These are phyloP conservation scores for Fusarium subtropicale DNA, from an alignment of 2,329 filamentous ascomycete species.

Conservation along the genomic window DNA sequence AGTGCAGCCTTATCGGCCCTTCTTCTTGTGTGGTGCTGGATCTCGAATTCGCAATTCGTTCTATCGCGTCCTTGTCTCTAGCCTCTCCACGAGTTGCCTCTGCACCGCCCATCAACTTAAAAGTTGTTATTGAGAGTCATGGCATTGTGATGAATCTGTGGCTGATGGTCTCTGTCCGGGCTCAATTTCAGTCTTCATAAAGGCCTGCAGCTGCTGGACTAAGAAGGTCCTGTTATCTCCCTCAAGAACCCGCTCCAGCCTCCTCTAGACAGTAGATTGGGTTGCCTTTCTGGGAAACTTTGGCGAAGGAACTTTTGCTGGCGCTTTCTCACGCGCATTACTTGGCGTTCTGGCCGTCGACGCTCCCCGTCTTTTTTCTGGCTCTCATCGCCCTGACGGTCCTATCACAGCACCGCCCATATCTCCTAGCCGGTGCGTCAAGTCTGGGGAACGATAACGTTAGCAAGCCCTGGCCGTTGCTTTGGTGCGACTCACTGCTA, in stretches of 20 bases:
- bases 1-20: conserved; percentile 44
- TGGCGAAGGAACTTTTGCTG: conserved; percentile 57
- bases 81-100: conserved; percentile 21
- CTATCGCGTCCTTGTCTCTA: conserved; percentile 9
- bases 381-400: conserved; percentile 39
- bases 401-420: conserved; percentile 47
- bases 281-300: conserved; percentile 53
- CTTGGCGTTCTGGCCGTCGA: conserved; percentile 49
- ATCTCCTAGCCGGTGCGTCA: conserved; percentile 45
- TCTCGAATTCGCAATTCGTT: conserved; percentile 29
- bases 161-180: conserved; percentile 16
- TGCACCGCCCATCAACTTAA: conserved; percentile 20
- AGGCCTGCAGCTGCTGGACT: conserved; percentile 21
- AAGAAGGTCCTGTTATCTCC: conserved; percentile 45
- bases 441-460: conserved; percentile 53
- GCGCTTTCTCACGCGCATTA: conserved; percentile 51
- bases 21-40: conserved; percentile 36
- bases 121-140: conserved; percentile 4
- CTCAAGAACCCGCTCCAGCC: conserved; percentile 44
- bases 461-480: conserved; percentile 45
- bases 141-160: conserved; percentile 11
- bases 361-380: conserved; percentile 40
- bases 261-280: conserved; percentile 48
- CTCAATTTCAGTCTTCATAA: conserved; percentile 24
- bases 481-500: conserved; percentile 33